Percentiles rank a stretch among this genome's conserved stretches.
Conservation (phyloP, 2,329 filamentous ascomycete genomes). For the Aspergillus neotritici region DNA sequence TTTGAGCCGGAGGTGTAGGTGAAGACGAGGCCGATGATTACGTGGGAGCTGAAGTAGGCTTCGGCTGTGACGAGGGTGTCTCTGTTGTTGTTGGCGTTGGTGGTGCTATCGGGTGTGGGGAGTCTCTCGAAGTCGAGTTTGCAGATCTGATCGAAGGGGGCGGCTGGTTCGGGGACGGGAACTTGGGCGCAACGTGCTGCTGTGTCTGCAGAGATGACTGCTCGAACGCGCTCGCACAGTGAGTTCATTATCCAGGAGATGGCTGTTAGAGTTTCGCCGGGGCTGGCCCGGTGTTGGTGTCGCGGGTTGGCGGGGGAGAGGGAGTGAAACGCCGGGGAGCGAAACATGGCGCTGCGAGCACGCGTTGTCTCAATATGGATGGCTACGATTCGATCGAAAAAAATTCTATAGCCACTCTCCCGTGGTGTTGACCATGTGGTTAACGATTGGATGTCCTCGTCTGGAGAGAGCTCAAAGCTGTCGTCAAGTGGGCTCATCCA, state of each 20-base stretch:
- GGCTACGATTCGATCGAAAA: conserved; percentile 3
- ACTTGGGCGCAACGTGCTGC: not conserved
- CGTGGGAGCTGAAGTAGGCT: not conserved
- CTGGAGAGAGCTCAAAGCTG: conserved; percentile 1
- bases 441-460: conserved; percentile 5
- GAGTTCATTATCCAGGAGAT: conserved; percentile 9
- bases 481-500: conserved; percentile 5
- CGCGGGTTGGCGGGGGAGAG: not conserved
- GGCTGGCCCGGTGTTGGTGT: conserved; percentile 1
- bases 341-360: conserved; percentile 2
- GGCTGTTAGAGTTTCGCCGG: conserved; percentile 3
- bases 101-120: too few species aligned
- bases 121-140: conserved; percentile 7
- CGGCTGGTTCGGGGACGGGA: not conserved
- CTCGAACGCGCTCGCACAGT: conserved; percentile 4
- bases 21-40: conserved; percentile 4
- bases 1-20: conserved; percentile 1
- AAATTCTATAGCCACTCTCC: too few species aligned
- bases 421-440: too few species aligned
- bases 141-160: conserved; percentile 8
- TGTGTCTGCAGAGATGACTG: not conserved
- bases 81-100: not conserved
- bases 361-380: conserved; percentile 5
- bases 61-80: conserved; percentile 1
- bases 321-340: not conserved